Conservation (phyloP, 805 yeast species). For the Zygosaccharomyces pseudorouxii region DNA sequence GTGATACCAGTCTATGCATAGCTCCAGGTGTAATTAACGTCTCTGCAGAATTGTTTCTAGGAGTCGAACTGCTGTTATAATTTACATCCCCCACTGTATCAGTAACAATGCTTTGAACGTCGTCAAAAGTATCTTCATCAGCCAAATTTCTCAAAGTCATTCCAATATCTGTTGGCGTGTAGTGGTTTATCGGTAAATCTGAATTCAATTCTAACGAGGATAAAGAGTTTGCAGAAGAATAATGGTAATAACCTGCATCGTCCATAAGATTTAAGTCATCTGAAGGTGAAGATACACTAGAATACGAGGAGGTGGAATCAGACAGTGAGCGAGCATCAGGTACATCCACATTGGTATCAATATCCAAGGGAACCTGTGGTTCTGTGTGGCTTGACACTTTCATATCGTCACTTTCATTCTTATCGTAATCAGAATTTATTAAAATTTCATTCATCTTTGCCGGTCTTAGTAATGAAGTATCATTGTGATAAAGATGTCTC, state of each 20-base stretch:
- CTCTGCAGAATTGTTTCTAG: constrained; percentile 17
- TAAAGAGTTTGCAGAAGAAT: constrained; percentile 10
- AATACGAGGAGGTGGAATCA: constrained; percentile 16
- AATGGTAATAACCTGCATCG: constrained; percentile 7
- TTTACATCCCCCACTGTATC: constrained; percentile 16
- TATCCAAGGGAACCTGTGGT: neutral
- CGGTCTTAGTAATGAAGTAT: constrained; percentile 24
- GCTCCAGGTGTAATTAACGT: constrained; percentile 17
- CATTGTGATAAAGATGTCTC: constrained; percentile 32
- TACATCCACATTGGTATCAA: neutral
- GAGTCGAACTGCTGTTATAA: constrained; percentile 1
- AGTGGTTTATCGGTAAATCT: constrained; percentile 2
- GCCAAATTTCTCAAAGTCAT: neutral
- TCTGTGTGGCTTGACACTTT: neutral
- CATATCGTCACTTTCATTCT: constrained; percentile 7
- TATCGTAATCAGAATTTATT: constrained; percentile 8
- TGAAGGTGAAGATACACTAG: constrained; percentile 21
- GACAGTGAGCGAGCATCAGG: neutral
- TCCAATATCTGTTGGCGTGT: neutral
- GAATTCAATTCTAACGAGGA: constrained; percentile 10
- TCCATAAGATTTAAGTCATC: constrained; percentile 16
- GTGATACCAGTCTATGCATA: constrained; percentile 9
- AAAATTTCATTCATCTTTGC: constrained; percentile 21
- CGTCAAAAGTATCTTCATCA: constrained; percentile 15
- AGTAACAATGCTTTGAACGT: constrained; percentile 21